Conservation (phyloP, 306 rosid genomes). For the Herpetospermum pedunculosum region DNA sequence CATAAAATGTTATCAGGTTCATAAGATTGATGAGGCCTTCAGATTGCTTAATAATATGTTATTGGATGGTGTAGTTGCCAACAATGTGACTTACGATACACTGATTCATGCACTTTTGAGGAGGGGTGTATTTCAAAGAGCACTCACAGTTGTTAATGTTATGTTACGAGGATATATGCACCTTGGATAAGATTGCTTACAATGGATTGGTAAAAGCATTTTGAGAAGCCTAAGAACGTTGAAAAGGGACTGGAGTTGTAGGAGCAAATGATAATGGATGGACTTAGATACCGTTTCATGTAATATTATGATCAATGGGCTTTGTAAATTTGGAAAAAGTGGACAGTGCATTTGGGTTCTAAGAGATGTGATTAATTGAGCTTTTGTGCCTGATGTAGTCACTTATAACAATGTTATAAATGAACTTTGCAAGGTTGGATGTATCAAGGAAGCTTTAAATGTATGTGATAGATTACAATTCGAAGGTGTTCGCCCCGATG, state of each 20-base stretch:
- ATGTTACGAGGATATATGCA: slow-evolving; percentile 69
- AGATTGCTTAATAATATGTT: too few relatives aligned
- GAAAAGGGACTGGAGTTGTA: slow-evolving; percentile 53
- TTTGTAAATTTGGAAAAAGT: slow-evolving; percentile 58
- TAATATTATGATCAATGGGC: slow-evolving; percentile 64
- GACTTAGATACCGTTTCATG: slow-evolving; percentile 39
- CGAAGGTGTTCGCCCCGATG: too few relatives aligned
- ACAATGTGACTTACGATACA: too few relatives aligned
- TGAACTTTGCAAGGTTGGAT: slow-evolving; percentile 62
- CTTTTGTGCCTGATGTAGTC: slow-evolving; percentile 60
- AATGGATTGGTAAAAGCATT: slow-evolving; percentile 59
- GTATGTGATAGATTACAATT: too few relatives aligned
- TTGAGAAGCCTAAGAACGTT: slow-evolving; percentile 52
- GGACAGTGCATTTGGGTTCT: too few relatives aligned
- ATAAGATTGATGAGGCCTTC: too few relatives aligned
- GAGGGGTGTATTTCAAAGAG: too few relatives aligned
- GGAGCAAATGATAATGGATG: slow-evolving; percentile 69
- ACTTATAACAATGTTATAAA: slow-evolving; percentile 70
- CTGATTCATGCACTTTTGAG: too few relatives aligned
- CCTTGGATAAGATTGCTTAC: slow-evolving; percentile 64
- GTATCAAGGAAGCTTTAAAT: slow-evolving; percentile 42
- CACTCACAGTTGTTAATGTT: slow-evolving; percentile 61
- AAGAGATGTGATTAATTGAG: slow-evolving; percentile 61
- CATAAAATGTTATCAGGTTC: slow-evolving; percentile 58
- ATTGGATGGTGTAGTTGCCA: too few relatives aligned